Conservation (phyloP, 2,329 filamentous ascomycete genomes). For the Pyrenochaeta sp. region DNA sequence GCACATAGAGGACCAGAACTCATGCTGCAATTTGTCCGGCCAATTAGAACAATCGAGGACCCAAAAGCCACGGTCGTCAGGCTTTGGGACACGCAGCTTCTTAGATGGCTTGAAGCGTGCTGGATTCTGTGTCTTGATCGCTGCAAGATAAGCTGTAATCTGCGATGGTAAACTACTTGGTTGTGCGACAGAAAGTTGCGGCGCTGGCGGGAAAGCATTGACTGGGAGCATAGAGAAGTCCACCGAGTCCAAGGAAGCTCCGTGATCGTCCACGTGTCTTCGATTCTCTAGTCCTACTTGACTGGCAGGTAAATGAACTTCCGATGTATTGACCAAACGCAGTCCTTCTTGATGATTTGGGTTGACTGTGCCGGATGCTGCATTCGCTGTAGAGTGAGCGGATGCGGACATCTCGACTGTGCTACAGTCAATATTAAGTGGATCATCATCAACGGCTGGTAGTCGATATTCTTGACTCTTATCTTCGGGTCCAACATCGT, state of each 20-base stretch:
- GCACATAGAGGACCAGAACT: slow-evolving; percentile 69
- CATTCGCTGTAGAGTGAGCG: background rate
- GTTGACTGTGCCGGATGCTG: background rate
- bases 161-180: slow-evolving; percentile 37
- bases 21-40: slow-evolving; percentile 57
- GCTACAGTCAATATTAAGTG: background rate
- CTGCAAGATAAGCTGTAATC: slow-evolving; percentile 34
- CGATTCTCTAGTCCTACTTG: background rate
- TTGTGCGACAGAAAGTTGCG: slow-evolving; percentile 26
- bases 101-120: slow-evolving; percentile 44
- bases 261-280: background rate
- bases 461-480: background rate
- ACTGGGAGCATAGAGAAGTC: slow-evolving; percentile 34
- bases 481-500: background rate
- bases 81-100: slow-evolving; percentile 59
- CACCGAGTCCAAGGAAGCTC: background rate
- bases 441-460: background rate
- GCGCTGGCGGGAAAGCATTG: slow-evolving; percentile 36
- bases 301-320: background rate
- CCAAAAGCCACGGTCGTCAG: slow-evolving; percentile 83
- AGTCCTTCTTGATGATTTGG: background rate
- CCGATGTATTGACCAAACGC: background rate
- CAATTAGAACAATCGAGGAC: slow-evolving; percentile 66
- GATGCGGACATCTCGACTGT: background rate
- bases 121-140: slow-evolving; percentile 39